Conservation (phyloP, 768 basidiomycete species). For the Cyclocybe aegerita region DNA sequence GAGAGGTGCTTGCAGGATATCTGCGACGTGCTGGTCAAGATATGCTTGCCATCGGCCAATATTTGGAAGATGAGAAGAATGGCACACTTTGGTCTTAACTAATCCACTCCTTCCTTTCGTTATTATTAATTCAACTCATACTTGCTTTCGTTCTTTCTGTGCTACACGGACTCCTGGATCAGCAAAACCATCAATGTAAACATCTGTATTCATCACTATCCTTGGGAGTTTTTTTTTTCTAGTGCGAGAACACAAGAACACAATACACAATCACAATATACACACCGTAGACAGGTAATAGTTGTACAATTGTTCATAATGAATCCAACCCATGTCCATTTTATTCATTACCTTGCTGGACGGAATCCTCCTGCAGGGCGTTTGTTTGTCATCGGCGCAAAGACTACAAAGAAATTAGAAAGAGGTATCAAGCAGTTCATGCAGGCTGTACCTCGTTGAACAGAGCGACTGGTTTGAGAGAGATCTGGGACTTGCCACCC, state of each 20-base stretch:
- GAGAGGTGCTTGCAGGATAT: constrained; percentile 66
- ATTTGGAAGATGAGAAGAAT: constrained; percentile 82
- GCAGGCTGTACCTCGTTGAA: constrained; percentile 22
- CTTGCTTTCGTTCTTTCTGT: constrained; percentile 15
- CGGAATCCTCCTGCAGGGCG: constrained; percentile 43
- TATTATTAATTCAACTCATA: background rate
- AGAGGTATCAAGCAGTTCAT: background rate
- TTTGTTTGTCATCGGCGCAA: constrained; percentile 34
- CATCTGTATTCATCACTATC: constrained; percentile 2
- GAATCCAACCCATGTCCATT: background rate
- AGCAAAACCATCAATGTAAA: background rate
- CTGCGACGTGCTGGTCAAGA: constrained; percentile 74
- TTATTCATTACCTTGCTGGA: constrained; percentile 28
- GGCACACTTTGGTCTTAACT: constrained; percentile 50
- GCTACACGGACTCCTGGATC: background rate
- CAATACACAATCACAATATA: constrained; percentile 6
- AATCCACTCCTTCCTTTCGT: background rate
- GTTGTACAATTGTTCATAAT: constrained; percentile 9
- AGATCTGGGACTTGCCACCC: constrained; percentile 22
- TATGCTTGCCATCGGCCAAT: constrained; percentile 84
- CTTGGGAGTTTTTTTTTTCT: background rate
- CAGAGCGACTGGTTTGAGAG: constrained; percentile 16
- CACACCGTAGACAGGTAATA: constrained; percentile 12
- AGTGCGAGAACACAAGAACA: background rate
- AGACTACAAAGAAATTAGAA: constrained; percentile 29